Base-by-base conservation (phyloP, 441 rosid species). In the Arabidopsis hybrid region DNA sequence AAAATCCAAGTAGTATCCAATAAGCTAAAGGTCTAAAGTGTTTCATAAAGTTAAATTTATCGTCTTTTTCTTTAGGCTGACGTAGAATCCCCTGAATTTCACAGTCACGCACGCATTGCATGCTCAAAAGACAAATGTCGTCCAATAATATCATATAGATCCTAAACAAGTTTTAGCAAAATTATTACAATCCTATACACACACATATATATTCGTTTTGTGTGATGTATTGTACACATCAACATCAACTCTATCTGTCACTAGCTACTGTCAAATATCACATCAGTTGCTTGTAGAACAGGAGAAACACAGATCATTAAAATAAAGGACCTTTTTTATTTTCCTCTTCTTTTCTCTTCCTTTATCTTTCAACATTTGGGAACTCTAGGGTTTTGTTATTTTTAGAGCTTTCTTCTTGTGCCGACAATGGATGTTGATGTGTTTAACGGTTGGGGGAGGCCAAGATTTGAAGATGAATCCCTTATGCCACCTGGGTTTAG, bases 401-500 rank as follows among this genome's bases (percentile, higher is more conserved):
- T 45, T 26, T 17, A 29, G 12, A 16, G 39, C 38, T 34, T 67
- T 16, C 32, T 36, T 18, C 40, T 21, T 8, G 5, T 6, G 12
- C 42, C 35, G 2, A 13, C 47, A 1, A 53, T 63, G 71, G 78
- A 49, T 65, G 14, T 17, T 5, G 57, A 53, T 60, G 56, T 49
- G 4, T 7, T 42, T 17, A 77, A 59, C 43, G 43, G 65, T 11
- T 77, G 64, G 64, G 69, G 72, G 61, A 76, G 75, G 51, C 59
- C 79, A 2, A 64, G 47, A n/a, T 70, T 12, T n/a, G 75, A 76
- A 56, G 79, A 76, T 26, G 75, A 76, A 73, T 74, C 76, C 16
- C 3, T 31, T 82, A 87, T 65, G 87, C 98, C 98, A 29, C 98
- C 98, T 58, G 98, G 98, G 4, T 93, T 91, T 77, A 79, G 97